Evolutionary conservation across 371 early-diverging fungal species (phyloP).

Genomic region (Mortierella sp.): DNA sequence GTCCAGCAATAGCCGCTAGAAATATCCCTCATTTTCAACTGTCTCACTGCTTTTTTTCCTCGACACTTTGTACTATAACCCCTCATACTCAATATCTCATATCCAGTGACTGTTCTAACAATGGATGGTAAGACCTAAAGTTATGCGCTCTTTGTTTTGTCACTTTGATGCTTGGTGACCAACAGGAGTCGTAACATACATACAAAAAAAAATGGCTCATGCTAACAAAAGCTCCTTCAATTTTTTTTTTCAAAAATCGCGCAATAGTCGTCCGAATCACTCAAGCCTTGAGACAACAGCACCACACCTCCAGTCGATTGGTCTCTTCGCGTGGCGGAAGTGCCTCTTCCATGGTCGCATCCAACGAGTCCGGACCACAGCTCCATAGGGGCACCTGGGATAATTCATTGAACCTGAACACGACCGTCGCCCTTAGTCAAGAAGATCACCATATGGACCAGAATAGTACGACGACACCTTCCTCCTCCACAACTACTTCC

Average conservation of each 20-base stretch:
- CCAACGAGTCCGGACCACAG: slow-evolving; percentile 3
- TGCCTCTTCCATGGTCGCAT: background rate
- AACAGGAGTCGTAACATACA: too few relatives aligned
- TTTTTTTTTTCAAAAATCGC: background rate
- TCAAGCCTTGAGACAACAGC: slow-evolving; percentile 47
- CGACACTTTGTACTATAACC: background rate
- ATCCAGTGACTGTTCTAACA: slow-evolving; percentile 23
- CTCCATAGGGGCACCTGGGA: slow-evolving; percentile 18
- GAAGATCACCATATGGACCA: slow-evolving; percentile 11
- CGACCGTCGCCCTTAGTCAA: slow-evolving; percentile 5
- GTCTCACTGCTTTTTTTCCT: background rate
- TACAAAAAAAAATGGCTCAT: background rate
- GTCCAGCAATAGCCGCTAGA: background rate
- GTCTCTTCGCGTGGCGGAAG: slow-evolving; percentile 25
- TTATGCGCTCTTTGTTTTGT: background rate
- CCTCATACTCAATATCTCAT: slow-evolving; percentile 1
- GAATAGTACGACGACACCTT: slow-evolving; percentile 7
- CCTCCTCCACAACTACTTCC: slow-evolving; percentile 4
- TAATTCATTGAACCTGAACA: slow-evolving; percentile 15
- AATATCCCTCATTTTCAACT: slow-evolving; percentile 5
- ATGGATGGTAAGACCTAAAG: slow-evolving; percentile 43
- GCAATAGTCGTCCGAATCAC: slow-evolving; percentile 49
- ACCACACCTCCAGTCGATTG: slow-evolving; percentile 27
- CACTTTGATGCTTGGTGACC: too few relatives aligned
- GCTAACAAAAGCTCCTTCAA: background rate